These are phyloP conservation scores for Cladosporium sp. DNA, from an alignment of 2,329 filamentous ascomycete species.

Conservation along the genomic window DNA sequence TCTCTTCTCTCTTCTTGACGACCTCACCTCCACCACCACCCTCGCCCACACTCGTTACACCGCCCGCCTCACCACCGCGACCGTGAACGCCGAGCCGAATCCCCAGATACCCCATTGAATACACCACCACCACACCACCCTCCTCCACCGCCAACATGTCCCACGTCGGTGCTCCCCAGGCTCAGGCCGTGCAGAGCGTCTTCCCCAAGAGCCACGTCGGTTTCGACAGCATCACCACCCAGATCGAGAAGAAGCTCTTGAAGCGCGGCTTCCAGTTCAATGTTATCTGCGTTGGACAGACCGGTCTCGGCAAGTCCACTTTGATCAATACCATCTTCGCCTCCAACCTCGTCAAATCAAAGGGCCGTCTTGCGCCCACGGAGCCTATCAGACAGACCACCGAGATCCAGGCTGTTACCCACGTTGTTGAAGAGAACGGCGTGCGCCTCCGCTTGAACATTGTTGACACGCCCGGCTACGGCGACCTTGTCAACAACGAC, in stretches of 20 bases:
- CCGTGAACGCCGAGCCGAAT: slow-evolving; percentile 17
- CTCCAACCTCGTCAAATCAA: slow-evolving; percentile 98
- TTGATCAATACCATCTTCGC: slow-evolving; percentile 99
- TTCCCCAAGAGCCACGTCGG: slow-evolving; percentile 98
- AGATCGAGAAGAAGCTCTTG: slow-evolving; percentile 99
- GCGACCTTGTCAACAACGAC: slow-evolving; percentile 99
- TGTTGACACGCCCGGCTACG: slow-evolving; percentile 97
- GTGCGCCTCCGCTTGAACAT: slow-evolving; percentile 97
- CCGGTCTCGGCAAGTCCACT: slow-evolving; percentile 96
- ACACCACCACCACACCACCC: neutral
- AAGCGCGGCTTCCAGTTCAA: slow-evolving; percentile 99
- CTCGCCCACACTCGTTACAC: slow-evolving; percentile 12
- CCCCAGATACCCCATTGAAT: slow-evolving; percentile 16
- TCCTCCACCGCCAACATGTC: slow-evolving; percentile 13
- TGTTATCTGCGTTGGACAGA: slow-evolving; percentile 98
- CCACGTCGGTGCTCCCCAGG: slow-evolving; percentile 15
- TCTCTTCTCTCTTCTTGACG: neutral
- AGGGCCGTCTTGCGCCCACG: slow-evolving; percentile 88
- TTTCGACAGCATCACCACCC: slow-evolving; percentile 99
- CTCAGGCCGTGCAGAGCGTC: slow-evolving; percentile 55
- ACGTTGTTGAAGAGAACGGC: slow-evolving; percentile 99
- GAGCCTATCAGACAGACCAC: slow-evolving; percentile 94
- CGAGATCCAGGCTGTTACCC: slow-evolving; percentile 96
- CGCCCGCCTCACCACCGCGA: slow-evolving; percentile 12
- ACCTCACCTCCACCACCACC: neutral